phyloP scores from a whole-genome alignment of 2,329 filamentous ascomycete species.

The Fusarium sp. region DNA sequence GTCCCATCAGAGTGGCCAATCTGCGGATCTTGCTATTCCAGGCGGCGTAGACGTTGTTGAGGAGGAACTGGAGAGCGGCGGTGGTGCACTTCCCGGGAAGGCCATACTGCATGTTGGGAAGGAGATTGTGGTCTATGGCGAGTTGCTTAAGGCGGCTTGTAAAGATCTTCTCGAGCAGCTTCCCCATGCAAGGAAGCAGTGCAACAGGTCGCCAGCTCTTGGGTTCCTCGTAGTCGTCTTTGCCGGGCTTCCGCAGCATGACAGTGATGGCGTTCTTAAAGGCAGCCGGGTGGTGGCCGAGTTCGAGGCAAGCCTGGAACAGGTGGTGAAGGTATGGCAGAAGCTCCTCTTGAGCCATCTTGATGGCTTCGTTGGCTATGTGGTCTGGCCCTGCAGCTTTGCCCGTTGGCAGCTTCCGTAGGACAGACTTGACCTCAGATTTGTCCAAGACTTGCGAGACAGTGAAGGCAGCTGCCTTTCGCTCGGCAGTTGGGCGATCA shows the following conservation, averaged over 20 bases:
- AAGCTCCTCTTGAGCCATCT: background rate
- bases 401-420: background rate
- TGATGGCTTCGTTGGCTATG: constrained; percentile 9
- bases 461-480: background rate
- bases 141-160: background rate
- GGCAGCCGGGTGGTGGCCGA: background rate
- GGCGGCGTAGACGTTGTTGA: no score
- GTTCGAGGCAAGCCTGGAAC: constrained; percentile 11
- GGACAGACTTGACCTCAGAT: background rate
- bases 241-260: constrained; percentile 9
- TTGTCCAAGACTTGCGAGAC: background rate
- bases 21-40: background rate
- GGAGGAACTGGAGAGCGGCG: background rate
- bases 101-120: background rate
- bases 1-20: constrained; percentile 1
- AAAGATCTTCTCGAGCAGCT: constrained; percentile 12
- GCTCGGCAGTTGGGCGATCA: background rate
- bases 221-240: background rate
- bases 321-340: background rate
- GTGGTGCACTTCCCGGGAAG: background rate
- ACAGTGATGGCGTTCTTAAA: constrained; percentile 9
- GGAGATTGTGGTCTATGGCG: background rate
- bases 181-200: background rate
- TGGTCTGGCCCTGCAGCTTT: constrained; percentile 8
- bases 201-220: constrained; percentile 23